Evolutionary conservation across 257 asterid species (phyloP), one percentile per base, ranked within the genome.

Genomic region (Solanum rostratum): DNA sequence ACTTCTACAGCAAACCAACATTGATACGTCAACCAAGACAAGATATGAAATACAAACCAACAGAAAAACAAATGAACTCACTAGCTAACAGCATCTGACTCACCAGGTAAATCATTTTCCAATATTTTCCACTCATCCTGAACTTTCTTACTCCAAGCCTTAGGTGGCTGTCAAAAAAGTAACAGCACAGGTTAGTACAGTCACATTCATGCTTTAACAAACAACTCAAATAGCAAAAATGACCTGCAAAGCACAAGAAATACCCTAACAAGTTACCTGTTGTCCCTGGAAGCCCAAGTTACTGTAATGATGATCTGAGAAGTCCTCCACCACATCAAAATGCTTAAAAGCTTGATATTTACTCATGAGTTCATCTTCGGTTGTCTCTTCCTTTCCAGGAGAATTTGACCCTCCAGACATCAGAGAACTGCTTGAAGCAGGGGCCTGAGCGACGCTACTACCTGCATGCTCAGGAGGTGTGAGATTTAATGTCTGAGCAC

Each of bases 91-190:
- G 63, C 54, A 80, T 16, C 39, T 45, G 39, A 46, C 91, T 84
- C 53, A 92, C 95, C 95, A 33, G 93, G 95, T 45, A 92, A 89
- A 86, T 90, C 91, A 71, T 88, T 88, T 80, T 89, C 92, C 87
- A 90, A 85, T 70, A 92, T 90, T 88, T 85, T 90, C 95, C 95
- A 92, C 85, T 92, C 95, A 39, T 85, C 90, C 88, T 90, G 95
- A 84, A 92, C 73, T 85, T 86, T 90, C 92, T 89, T 90, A 46
- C 86, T 82, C 95, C 95, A 92, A 20, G 85, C 89, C 79, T 73
- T 89, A 50, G 91, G 84, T 66, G 92, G 92, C 95, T 92, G 74
- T 50, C 18, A 84, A 60, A 80, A n/a, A 85, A 85, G 79, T 71
- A 82, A 62, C 60, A 33, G 55, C 39, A 50, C 24, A 65, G 52